These are phyloP conservation scores for Neurospora sp. DNA, from an alignment of 495 filamentous ascomycete genomes.

Conservation along the genomic window DNA sequence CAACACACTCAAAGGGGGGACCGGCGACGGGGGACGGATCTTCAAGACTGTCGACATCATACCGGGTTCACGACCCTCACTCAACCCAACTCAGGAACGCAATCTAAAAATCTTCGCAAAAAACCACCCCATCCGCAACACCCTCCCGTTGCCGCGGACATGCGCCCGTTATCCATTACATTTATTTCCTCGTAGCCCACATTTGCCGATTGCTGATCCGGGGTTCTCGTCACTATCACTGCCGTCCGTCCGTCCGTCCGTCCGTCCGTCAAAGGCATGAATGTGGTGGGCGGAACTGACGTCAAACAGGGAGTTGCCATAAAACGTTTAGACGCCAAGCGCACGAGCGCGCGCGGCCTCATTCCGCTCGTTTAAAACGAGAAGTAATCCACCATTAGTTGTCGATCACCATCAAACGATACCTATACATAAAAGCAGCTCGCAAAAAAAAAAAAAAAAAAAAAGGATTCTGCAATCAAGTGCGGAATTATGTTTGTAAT, in stretches of 20 bases:
- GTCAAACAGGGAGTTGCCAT: not conserved
- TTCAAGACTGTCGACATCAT: not conserved
- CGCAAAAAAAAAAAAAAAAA: not conserved
- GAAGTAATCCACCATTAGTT: not conserved
- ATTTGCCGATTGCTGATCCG: not conserved
- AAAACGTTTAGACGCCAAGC: not conserved
- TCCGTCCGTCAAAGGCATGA: not conserved
- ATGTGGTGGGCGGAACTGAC: not conserved
- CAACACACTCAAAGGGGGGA: not conserved
- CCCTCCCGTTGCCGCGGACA: not conserved
- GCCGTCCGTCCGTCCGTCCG: not conserved
- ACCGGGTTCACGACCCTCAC: not conserved
- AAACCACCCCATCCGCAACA: not conserved
- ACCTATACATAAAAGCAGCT: not conserved
- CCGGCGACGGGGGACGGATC: not conserved
- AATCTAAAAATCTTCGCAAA: not conserved
- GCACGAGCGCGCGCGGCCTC: not conserved
- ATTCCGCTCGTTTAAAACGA: not conserved
- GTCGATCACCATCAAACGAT: not conserved
- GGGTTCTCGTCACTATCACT: not conserved
- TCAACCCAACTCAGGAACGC: not conserved
- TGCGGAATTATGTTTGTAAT: not conserved
- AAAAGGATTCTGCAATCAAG: not conserved
- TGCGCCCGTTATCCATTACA: not conserved
- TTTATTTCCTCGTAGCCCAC: not conserved